Evolutionary conservation across 352 stramenopile species (phyloP).

Genomic region (Globisporangium takayamanum): DNA sequence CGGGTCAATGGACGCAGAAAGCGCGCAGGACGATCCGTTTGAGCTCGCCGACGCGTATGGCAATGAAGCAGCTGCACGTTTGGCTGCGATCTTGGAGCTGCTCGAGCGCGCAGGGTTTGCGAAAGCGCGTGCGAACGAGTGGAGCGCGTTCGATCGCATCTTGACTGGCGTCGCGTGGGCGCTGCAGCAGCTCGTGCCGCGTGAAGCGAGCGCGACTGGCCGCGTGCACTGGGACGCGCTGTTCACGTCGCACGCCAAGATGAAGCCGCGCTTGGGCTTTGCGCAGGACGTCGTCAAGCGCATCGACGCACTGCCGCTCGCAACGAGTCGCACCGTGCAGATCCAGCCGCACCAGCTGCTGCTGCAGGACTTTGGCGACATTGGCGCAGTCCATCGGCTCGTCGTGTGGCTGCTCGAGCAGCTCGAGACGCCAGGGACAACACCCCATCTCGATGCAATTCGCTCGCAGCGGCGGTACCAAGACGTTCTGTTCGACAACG

Average conservation of each 20-base stretch:
- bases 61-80: constrained; percentile 21
- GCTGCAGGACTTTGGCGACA: constrained; percentile 73
- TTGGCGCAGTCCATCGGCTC: constrained; percentile 44
- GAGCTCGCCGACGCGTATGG: constrained; percentile 32
- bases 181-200: constrained; percentile 46
- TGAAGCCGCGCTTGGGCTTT: constrained; percentile 63
- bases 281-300: constrained; percentile 48
- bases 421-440: constrained; percentile 11
- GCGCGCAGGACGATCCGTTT: constrained; percentile 13
- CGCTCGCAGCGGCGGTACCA: constrained; percentile 26
- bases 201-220: constrained; percentile 30
- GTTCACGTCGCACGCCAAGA: constrained; percentile 55
- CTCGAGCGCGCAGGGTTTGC: constrained; percentile 36
- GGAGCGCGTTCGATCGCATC: constrained; percentile 58
- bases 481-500: constrained; percentile 9
- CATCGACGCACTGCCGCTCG: constrained; percentile 30
- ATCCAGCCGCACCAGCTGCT: constrained; percentile 72
- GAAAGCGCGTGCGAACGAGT: constrained; percentile 31
- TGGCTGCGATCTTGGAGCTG: constrained; percentile 24
- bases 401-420: constrained; percentile 52
- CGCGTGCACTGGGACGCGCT: constrained; percentile 65
- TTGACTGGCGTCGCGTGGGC: constrained; percentile 53
- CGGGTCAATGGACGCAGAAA: neutral
- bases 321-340: constrained; percentile 19
- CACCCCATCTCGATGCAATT: constrained; percentile 33